Conservation (phyloP, 2,329 filamentous ascomycete genomes). For the Diplocarpon rosae region DNA sequence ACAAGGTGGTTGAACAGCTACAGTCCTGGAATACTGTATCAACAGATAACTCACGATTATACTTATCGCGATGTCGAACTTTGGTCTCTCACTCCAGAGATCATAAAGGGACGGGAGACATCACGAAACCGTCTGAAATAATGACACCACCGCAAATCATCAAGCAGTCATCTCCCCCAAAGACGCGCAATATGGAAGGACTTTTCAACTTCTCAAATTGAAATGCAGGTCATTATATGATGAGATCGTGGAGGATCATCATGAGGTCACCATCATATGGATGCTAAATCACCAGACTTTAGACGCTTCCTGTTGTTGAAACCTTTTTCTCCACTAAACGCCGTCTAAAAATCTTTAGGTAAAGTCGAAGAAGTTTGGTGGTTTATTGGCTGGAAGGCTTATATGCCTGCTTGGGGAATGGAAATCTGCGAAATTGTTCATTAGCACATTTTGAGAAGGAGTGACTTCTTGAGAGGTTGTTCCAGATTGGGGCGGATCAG, state of each 20-base stretch:
- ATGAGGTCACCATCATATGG: conserved; percentile 19
- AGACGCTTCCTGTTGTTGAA: conserved; percentile 40
- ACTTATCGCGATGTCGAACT: neutral
- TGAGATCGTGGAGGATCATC: conserved; percentile 29
- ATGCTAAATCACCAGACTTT: conserved; percentile 21
- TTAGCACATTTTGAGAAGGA: conserved; percentile 10
- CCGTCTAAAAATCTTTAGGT: conserved; percentile 29
- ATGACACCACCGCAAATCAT: no score
- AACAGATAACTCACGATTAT: neutral
- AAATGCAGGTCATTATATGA: conserved; percentile 21
- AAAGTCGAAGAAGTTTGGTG: conserved; percentile 18
- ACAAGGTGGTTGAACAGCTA: conserved; percentile 30
- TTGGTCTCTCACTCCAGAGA: neutral
- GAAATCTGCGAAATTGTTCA: conserved; percentile 45
- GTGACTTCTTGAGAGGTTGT: neutral
- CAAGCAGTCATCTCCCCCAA: neutral
- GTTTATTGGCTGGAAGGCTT: conserved; percentile 31
- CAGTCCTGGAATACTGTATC: conserved; percentile 1
- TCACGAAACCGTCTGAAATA: neutral
- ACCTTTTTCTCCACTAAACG: conserved; percentile 37
- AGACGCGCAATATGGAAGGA: conserved; percentile 4
- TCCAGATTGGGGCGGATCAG: neutral
- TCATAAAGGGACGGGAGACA: neutral
- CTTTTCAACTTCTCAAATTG: conserved; percentile 16
- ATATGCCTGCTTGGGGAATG: conserved; percentile 73